phyloP scores from a whole-genome alignment of 768 basidiomycete genomes.

The Leccinellum luteum region DNA sequence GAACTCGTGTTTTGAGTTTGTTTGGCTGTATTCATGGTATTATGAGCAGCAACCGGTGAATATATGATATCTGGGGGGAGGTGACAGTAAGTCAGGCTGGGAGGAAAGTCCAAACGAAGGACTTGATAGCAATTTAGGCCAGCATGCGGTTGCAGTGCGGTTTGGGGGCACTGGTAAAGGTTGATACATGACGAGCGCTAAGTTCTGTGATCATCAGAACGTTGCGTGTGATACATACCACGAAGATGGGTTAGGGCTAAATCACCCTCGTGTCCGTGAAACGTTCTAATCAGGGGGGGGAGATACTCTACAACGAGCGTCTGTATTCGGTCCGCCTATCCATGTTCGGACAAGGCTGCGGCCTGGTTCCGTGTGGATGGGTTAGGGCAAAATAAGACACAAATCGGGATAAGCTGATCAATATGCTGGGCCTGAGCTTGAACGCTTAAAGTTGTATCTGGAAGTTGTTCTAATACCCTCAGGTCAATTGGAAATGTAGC shows the following conservation, averaged over 20 bases:
- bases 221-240: not conserved
- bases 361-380: not conserved
- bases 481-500: not conserved
- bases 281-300: constrained; percentile 6
- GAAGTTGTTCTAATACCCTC: not conserved
- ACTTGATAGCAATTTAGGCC: not conserved
- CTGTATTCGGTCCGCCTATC: not conserved
- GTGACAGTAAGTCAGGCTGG: not conserved
- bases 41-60: not conserved
- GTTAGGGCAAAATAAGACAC: not conserved
- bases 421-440: not conserved
- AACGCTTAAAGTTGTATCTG: not conserved
- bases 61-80: not conserved
- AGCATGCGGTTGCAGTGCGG: not conserved
- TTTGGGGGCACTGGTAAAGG: not conserved
- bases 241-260: not conserved
- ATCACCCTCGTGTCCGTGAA: not conserved
- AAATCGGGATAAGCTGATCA: not conserved
- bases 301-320: constrained; percentile 3
- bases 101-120: not conserved
- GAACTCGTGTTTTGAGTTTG: not conserved
- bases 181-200: not conserved
- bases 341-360: too few species aligned
- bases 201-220: not conserved
- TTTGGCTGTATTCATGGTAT: not conserved